phyloP scores from a whole-genome alignment of 2,329 filamentous ascomycete genomes.

The Ophiostoma piceae region DNA sequence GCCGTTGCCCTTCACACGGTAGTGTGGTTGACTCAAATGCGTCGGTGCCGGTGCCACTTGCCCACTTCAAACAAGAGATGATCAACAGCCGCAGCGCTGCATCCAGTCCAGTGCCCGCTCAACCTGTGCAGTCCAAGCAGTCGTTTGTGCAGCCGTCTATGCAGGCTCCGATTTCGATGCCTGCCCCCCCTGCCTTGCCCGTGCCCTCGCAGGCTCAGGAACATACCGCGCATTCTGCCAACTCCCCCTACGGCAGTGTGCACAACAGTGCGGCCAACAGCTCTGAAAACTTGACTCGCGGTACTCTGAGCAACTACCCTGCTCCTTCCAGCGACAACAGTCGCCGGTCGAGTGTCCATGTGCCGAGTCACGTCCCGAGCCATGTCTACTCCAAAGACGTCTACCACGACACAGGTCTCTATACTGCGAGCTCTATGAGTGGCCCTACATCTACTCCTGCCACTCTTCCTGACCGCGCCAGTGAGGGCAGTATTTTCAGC shows the following conservation, averaged over 20 bases:
- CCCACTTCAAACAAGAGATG: slow-evolving; percentile 9
- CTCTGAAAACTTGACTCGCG: neutral
- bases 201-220: neutral
- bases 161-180: neutral
- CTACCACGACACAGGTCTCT: neutral
- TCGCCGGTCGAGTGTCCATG: neutral
- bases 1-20: neutral
- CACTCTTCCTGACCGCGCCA: neutral
- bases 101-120: slow-evolving; percentile 10
- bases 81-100: slow-evolving; percentile 6
- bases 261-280: slow-evolving; percentile 7
- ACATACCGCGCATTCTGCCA: neutral
- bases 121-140: neutral
- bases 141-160: neutral
- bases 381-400: neutral
- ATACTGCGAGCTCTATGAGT: neutral
- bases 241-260: neutral
- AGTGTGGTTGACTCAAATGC: neutral
- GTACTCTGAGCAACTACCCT: neutral
- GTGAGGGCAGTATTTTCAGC: slow-evolving; percentile 18
- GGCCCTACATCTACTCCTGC: neutral
- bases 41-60: neutral
- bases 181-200: neutral
- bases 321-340: neutral
- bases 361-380: neutral